Evolutionary conservation across 495 filamentous ascomycete genomes (phyloP), one percentile per base, ranked within the genome.

Genomic region (Aspergillus wentii): DNA sequence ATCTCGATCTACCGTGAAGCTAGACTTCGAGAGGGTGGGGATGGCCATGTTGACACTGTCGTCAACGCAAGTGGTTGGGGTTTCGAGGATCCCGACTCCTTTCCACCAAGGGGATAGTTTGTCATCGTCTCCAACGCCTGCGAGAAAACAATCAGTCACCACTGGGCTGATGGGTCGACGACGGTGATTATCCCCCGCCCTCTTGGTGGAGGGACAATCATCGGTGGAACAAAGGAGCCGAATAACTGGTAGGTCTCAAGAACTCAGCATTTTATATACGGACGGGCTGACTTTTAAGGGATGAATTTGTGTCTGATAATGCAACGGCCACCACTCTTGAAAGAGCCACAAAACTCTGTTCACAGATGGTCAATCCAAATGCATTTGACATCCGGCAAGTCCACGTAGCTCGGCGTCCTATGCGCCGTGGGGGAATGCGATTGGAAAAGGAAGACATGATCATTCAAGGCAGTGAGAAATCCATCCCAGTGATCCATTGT

Each of bases 141-240:
- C 40, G 51, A 51, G 4, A 56, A 48, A 9, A 73, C 74, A 1
- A 53, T 76, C 9, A 76, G 72, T 19, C 44, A 66, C 19, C 62
- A 76, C 41, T 66, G 72, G 33, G 57, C 60, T 8, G 66, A 72
- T 33, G 70, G 69, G 3, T 58, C 44, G 17, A 74, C 66, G 64
- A 59, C 57, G 1, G 74, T 75, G 42, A 63, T 56, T 22, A 62
- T 78, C 0, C 69, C 73, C 1, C 59, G 74, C 1, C 60, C 59
- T 14, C 64, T 68, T 22, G 59, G 68, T 5, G 69, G 72, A n/a
- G 74, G 73, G 1, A 76, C 73, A 0, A 51, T 76, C 5, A 65
- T 78, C 17, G 74, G 74, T 5, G 74, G 73, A 0, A 76, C 73
- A 2, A 76, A 74, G 40, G 66, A 76, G 47, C 59, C 64, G 4